Evolutionary conservation across 2,329 filamentous ascomycete genomes (phyloP).

Genomic region (Ceratocystis destructans): DNA sequence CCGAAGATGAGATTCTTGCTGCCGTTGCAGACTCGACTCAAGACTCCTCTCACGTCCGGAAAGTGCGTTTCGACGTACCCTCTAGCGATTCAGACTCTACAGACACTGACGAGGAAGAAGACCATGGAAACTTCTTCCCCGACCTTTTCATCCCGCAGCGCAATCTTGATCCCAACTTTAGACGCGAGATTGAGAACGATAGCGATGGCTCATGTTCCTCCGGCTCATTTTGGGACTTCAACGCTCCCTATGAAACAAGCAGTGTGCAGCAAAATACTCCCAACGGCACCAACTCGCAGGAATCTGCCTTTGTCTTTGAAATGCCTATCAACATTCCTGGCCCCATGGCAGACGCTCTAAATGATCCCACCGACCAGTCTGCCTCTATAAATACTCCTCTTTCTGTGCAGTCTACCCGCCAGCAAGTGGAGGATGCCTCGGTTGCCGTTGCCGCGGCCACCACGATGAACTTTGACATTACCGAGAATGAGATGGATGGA

Average conservation of each 20-base stretch:
- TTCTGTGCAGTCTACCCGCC: background rate
- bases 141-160: conserved; percentile 68
- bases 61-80: conserved; percentile 60
- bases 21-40: conserved; percentile 37
- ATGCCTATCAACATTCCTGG: conserved; percentile 32
- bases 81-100: conserved; percentile 52
- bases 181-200: conserved; percentile 59
- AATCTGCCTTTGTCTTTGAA: conserved; percentile 21
- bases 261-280: conserved; percentile 30
- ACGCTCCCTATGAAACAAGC: conserved; percentile 31
- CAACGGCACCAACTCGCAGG: conserved; percentile 25
- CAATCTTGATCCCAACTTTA: conserved; percentile 56
- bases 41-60: conserved; percentile 36
- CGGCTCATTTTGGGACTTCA: conserved; percentile 50
- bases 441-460: background rate
- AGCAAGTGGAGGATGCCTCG: background rate
- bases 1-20: conserved; percentile 21
- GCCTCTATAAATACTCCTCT: conserved; percentile 7
- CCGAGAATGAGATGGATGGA: conserved; percentile 35
- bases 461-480: conserved; percentile 26
- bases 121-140: conserved; percentile 53
- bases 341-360: conserved; percentile 22
- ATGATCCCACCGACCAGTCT: conserved; percentile 22
- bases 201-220: conserved; percentile 43
- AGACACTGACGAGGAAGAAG: conserved; percentile 36